Evolutionary conservation across 2,329 filamentous ascomycete genomes (phyloP).

Genomic region (Graphilbum fragrans): DNA sequence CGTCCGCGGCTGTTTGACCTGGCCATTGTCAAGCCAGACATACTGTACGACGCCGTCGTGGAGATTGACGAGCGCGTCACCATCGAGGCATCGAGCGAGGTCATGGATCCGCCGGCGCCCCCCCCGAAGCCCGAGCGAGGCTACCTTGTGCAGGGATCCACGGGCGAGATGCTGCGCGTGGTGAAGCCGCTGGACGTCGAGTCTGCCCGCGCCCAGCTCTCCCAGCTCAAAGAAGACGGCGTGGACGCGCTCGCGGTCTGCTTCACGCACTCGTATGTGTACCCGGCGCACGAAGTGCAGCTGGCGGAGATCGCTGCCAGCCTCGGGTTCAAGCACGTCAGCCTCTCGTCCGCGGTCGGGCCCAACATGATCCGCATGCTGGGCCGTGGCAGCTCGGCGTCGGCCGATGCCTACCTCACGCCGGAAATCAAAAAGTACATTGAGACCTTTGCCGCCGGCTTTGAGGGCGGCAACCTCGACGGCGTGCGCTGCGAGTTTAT

Average conservation of each 20-base stretch:
- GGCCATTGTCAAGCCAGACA: conserved; percentile 5
- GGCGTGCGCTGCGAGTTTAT: conserved; percentile 61
- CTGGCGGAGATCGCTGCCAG: conserved; percentile 10
- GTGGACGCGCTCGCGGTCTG: conserved; percentile 25
- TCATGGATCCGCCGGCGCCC: conserved; percentile 20
- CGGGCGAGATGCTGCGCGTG: conserved; percentile 18
- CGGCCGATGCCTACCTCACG: conserved; percentile 61
- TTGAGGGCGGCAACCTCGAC: conserved; percentile 49
- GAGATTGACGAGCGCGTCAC: conserved; percentile 10
- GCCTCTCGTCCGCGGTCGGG: not conserved
- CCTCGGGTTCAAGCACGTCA: conserved; percentile 3
- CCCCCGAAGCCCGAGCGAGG: conserved; percentile 19
- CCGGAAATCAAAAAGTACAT: conserved; percentile 62
- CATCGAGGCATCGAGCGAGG: conserved; percentile 19
- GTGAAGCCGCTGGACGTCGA: conserved; percentile 15
- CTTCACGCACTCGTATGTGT: conserved; percentile 44
- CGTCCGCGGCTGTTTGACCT: conserved; percentile 10
- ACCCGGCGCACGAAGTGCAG: conserved; percentile 40
- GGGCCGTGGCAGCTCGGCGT: conserved; percentile 55
- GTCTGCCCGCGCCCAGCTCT: conserved; percentile 17
- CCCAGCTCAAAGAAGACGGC: conserved; percentile 31
- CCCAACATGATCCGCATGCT: conserved; percentile 56
- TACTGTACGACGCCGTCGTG: conserved; percentile 9
- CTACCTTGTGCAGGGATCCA: conserved; percentile 19
- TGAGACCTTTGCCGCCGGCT: conserved; percentile 51